These are phyloP conservation scores for Lycium ferocissimum DNA, from an alignment of 257 asterid species.

Conservation along the genomic window DNA sequence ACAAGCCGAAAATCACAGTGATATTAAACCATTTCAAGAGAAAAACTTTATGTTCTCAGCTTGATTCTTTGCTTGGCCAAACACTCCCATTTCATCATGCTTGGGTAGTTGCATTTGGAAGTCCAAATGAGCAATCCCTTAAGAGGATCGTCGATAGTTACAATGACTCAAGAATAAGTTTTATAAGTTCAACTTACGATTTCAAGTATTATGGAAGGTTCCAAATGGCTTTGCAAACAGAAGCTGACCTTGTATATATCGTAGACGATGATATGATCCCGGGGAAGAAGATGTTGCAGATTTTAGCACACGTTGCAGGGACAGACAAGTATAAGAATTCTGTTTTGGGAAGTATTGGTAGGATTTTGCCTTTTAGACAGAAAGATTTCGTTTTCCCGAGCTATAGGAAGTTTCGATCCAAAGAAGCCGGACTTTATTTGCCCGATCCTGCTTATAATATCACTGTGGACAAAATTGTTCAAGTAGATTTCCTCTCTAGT, in stretches of 20 bases:
- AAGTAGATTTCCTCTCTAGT: constrained; percentile 93
- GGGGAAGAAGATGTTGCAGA: constrained; percentile 79
- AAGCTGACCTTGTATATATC: constrained; percentile 78
- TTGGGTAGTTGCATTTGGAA: constrained; percentile 94
- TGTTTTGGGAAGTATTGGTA: constrained; percentile 88
- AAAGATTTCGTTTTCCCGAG: constrained; percentile 86
- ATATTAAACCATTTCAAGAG: constrained; percentile 91
- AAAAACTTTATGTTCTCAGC: constrained; percentile 80
- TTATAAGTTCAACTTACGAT: constrained; percentile 78
- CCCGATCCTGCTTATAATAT: constrained; percentile 98
- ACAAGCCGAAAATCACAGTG: constrained; percentile 66
- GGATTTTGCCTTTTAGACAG: constrained; percentile 88
- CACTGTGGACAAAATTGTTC: constrained; percentile 67
- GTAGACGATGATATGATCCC: constrained; percentile 97
- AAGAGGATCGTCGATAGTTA: constrained; percentile 70
- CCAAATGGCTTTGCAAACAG: constrained; percentile 92
- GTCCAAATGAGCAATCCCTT: constrained; percentile 72
- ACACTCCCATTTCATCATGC: constrained; percentile 83
- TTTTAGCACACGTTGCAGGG: constrained; percentile 83
- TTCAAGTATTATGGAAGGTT: constrained; percentile 95
- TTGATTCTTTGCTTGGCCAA: constrained; percentile 80
- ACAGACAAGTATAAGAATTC: constrained; percentile 87
- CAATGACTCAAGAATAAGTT: constrained; percentile 73
- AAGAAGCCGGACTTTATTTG: constrained; percentile 91
- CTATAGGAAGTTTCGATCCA: constrained; percentile 83